These are phyloP conservation scores for Candida incommunis DNA, from an alignment of 805 yeast genomes.

Conservation along the genomic window DNA sequence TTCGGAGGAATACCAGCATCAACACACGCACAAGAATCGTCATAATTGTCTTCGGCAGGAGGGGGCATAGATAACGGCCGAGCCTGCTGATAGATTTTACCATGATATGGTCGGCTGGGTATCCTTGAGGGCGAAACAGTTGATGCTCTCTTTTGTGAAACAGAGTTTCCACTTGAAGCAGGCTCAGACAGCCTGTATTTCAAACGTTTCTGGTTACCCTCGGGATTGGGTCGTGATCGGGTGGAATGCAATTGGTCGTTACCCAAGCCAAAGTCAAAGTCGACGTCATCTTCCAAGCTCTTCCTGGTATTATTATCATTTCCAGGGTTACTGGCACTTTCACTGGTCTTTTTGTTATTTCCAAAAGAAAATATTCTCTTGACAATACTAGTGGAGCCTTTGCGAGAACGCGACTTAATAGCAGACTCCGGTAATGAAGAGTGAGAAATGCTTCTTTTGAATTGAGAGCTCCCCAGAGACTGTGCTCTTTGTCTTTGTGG, in stretches of 20 bases:
- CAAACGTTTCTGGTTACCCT: too few species aligned
- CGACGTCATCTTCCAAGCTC: background rate
- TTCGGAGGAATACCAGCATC: slow-evolving; percentile 17
- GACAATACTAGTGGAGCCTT: background rate
- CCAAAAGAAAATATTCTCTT: background rate
- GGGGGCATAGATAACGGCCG: background rate
- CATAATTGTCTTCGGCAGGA: background rate
- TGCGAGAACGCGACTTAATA: background rate
- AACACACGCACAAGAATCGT: background rate
- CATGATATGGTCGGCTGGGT: too few species aligned
- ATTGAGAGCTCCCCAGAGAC: background rate
- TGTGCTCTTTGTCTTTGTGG: background rate
- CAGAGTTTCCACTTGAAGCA: too few species aligned
- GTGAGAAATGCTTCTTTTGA: background rate
- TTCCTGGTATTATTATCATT: background rate
- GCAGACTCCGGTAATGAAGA: background rate
- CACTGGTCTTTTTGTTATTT: background rate
- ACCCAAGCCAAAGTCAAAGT: background rate
- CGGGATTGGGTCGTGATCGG: background rate
- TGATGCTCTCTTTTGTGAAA: too few species aligned
- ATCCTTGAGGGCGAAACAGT: too few species aligned
- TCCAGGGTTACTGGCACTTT: background rate
- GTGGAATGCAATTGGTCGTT: background rate
- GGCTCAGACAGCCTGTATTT: too few species aligned
- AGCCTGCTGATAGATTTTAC: too few species aligned